A percentile compares a stretch with the other conserved stretches of the same genome.
Evolutionary conservation across 768 basidiomycete species (phyloP).

Genomic region (Clavaria fumosa): DNA sequence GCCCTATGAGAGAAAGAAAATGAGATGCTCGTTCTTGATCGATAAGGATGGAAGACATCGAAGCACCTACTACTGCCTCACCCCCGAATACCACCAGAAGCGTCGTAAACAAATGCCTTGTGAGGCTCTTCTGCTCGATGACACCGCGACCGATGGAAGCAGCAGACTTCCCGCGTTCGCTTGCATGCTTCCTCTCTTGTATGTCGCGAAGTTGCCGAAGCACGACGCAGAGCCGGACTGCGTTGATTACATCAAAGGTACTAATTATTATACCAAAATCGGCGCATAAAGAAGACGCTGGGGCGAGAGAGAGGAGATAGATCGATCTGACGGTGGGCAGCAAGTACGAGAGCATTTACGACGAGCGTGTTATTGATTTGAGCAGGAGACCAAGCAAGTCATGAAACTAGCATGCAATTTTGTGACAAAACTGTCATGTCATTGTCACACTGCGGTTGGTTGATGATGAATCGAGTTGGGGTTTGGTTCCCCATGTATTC

Average conservation of each 20-base stretch:
- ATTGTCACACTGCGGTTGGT: no score
- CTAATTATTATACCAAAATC: constrained; percentile 31
- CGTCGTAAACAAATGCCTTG: constrained; percentile 39
- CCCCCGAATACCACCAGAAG: constrained; percentile 65
- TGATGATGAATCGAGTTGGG: no score
- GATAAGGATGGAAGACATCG: constrained; percentile 12
- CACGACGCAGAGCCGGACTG: constrained; percentile 52
- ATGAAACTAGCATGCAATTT: no score
- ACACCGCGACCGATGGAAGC: no score
- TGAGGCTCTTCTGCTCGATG: constrained; percentile 40
- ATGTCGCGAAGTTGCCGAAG: constrained; percentile 52
- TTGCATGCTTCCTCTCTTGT: constrained; percentile 23
- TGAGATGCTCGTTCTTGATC: constrained; percentile 5
- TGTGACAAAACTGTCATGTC: no score
- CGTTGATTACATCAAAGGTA: constrained; percentile 52
- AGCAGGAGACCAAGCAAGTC: no score
- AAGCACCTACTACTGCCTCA: constrained; percentile 48
- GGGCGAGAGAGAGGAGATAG: constrained; percentile 38
- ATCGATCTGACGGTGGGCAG: no score
- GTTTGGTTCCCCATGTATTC: no score
- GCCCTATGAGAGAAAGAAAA: constrained; percentile 25
- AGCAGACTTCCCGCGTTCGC: constrained; percentile 16
- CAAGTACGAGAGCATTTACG: no score
- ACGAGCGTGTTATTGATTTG: no score
- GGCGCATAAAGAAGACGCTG: constrained; percentile 56